Base-by-base conservation (phyloP, 1,284 basidiomycete species). In the Phlebopus sp. region DNA sequence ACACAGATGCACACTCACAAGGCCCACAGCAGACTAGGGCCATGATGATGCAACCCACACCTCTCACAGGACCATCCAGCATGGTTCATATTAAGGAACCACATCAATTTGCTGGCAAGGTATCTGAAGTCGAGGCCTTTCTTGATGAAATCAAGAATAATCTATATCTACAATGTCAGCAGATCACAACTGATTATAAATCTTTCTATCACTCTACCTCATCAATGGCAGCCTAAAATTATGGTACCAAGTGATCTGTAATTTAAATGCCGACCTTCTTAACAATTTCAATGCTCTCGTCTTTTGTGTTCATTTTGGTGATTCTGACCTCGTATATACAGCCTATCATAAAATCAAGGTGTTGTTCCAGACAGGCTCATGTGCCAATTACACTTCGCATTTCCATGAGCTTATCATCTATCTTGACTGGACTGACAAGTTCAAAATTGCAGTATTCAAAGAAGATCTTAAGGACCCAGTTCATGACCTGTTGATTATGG, bases 341-440 rank as follows among this genome's bases (percentile, higher is more conserved):
- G n/a, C n/a, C n/a, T n/a, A n/a, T n/a, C n/a, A n/a, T n/a, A n/a
- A n/a, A n/a, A n/a, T n/a, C n/a, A n/a, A n/a, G n/a, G n/a, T n/a
- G n/a, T n/a, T n/a, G n/a, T 7, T 35, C 0, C 67, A 70, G 41
- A 64, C 59, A 10, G 55, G 58, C 2, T 62, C 61, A 1, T 54
- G 53, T 6, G 41, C 56, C 2, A 30, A 44, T 9, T 68, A 64
- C 35, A 39, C 56, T 2, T 55, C 57, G 23, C 43, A 48, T 14
- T 67, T 63, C 50, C 37, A 46, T n/a, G 59, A 68, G 34, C 40
- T 58, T 25, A 44, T 59, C 11, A 46, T 47, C 18, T 49, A 63
- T 27, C 47, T 65, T 13, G 55, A 62, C 11, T 54, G 53, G 47
- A 56, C 58, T 13, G 56, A 67, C 17, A 40, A 18, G 18, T 45